Evolutionary conservation across 345 rosid species (phyloP), one percentile per base, ranked within the genome.

Genomic region (Aquilaria sinensis): DNA sequence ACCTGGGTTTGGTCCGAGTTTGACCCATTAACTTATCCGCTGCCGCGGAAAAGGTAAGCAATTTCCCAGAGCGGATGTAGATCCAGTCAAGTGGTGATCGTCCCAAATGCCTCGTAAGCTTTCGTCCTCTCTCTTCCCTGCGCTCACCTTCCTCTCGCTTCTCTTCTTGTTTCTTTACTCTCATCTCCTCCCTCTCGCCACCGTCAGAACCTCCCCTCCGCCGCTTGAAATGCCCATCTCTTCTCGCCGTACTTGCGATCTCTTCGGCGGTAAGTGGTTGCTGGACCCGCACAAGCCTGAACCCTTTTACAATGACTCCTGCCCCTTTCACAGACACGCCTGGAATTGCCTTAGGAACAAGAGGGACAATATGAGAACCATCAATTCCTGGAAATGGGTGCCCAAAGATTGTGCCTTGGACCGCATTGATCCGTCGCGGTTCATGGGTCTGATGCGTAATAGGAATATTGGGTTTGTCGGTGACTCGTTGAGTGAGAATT

Each of bases 281-380:
- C 73, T 74, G 31, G 57, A 72, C 70, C 72, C 76, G 47, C 52
- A 67, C 9, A 16, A 67, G 52, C 64, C 70, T 13, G 67, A 66
- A 41, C 85, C 89, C 51, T 12, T 77, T 14, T 91, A 94, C 83
- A 76, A 88, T 46, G 93, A 79, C n/a, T 70, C 90, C 41, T 90
- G 97, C 80, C 96, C 97, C 11, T 90, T 94, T 53, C 99, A 90
- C 63, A 72, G 97, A 66, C 88, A 90, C 80, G 76, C 97, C 16
- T 94, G 99, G 96, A 94, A 94, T 69, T 91, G 96, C 80, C 54
- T 87, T 63, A 62, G 72, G 62, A 91, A 84, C 84, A 73, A 80
- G 68, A 72, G 96, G 57, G 83, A 76, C 11, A 71, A 91, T 78
- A 84, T 88, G 90, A 83, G 9, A 53, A 45, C 10, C 15, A 86